Base-by-base conservation (phyloP, 306 rosid species). In the Cucumis melo region DNA sequence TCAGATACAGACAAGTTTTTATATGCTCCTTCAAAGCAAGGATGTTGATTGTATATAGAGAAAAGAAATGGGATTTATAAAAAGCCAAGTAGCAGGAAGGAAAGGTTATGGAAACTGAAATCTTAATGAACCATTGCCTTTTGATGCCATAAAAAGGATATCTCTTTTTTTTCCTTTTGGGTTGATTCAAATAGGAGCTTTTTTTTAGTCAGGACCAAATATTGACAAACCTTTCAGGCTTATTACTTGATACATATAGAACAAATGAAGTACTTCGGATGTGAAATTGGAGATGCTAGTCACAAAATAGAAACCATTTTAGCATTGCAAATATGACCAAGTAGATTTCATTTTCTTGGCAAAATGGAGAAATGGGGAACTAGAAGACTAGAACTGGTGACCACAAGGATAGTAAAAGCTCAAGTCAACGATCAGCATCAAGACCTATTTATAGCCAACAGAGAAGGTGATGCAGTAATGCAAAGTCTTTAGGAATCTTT, bases 1-100 rank as follows among this genome's bases (percentile, higher is more conserved):
- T 81, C n/a, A 73, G 21, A 57, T 77, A 79, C 48, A 61, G 73
- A 32, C 17, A 50, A 24, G 79, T 71, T 61, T 39, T 44, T 12
- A 68, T 21, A 44, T 23, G 13, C 74, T 44, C 32, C 36, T 44
- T 68, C 1, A 42, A 23, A 68, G 56, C 64, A 34, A 51, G 27
- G 24, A 53, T 34, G 24, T 15, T 48, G 63, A 50, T 73, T 9
- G 61, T 32, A 63, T 34, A 63, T 8, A 63, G 34, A 32, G 44
- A 17, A 34, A 63, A 38, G 51, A 65, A 65, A n/a, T 50, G 19
- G 50, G 27, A 34, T 36, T 36, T 64, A 64, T 64, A 17, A 19
- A 10, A 64, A 64, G 72, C 36, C 24, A 19, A 65, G 20, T 5
- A 65, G 10, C 73, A 65, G 63, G 63, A 58, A 58, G 73, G 51